Base-by-base conservation (phyloP, 345 rosid genomes). In the Gossypium thurberi region DNA sequence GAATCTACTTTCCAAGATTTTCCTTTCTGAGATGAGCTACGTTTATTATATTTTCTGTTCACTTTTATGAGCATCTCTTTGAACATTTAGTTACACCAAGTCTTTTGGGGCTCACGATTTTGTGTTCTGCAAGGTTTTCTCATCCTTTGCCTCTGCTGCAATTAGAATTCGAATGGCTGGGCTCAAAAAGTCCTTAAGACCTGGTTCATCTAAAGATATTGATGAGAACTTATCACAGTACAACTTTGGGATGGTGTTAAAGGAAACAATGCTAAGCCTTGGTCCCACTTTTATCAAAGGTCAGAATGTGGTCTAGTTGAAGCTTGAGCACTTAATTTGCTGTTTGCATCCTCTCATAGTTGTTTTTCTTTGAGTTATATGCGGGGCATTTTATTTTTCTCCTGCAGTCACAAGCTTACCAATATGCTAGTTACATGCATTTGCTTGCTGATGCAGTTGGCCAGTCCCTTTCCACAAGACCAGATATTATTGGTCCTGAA, bases 231-330 rank as follows among this genome's bases (percentile, higher is more conserved):
- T 79, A 57, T 84, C 92, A 44, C 87, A 83, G 77, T 83, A 90
- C 72, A 65, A 80, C 74, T 87, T 90, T 83, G 97, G 98, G 65
- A 80, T 88, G 79, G 84, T 88, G 23, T 77, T 94, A 81, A 94
- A 94, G 84, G 95, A 91, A 82, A 87, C 95, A 62, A 78, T 91
- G 93, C 82, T 94, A 66, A 79, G 84, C 82, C 74, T 94, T 81
- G 98, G 98, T 13, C 98, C 98, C 64, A 94, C 98, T 70, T 94
- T 94, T 80, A 87, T 94, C 78, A 94, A 94, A 89, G 98, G 98
- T 94, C 52, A 75, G 82, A 51, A 46, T 75, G 66, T 60, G 12
- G 69, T 62, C 46, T 74, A 23, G 20, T 64, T 76, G 70, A 75
- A 63, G 53, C 78, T 69, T 59, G 69, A 11, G 44, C 28, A 58